Evolutionary conservation across 768 basidiomycete genomes (phyloP), one percentile per base, ranked within the genome.

Genomic region (Suillus paluster): DNA sequence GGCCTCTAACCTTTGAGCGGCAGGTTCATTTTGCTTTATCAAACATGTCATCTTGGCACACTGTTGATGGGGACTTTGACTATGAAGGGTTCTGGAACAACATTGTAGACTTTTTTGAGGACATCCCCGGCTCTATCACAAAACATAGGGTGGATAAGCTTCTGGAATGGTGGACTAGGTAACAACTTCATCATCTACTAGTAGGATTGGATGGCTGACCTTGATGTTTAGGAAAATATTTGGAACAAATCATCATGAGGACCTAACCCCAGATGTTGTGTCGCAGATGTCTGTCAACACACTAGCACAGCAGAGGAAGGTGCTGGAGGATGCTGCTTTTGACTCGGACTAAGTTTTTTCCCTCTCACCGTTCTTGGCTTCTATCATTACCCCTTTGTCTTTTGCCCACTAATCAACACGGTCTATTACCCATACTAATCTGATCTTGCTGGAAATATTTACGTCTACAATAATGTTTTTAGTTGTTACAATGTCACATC

Each of bases 1-100:
- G 6, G 8, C 15, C 8, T 49, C 27, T 49, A 30, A 49, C 0
- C 4, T 17, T n/a, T 21, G 5, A 19, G 17, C 1, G 12, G 23
- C 23, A 70, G 68, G 48, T 70, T 25, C 45, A 38, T n/a, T 70
- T 70, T 7, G 59, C 63, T 6, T 25, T 68, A 6, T 70, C 65
- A 2, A 60, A 21, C 23, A 9, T 14, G 30, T 45, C 27, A 0
- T 59, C 54, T 10, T 70, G 68, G 65, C 5, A 15, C 19, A 12
- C 55, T 3, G 10, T 27, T 1, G 61, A 66, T 2, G 60, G 57
- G 7, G 45, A 61, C n/a, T 66, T 66, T 5, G 25, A 66, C 19
- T 61, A 63, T 9, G 17, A 66, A 3, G 11, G 5, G 2, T 67
- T 70, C 17, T 70, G 68, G 27, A 36, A 63, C n/a, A 63, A 60